Evolutionary conservation across 1,284 basidiomycete genomes (phyloP), one percentile per base, ranked within the genome.

Genomic region (Ceratobasidium sp.): DNA sequence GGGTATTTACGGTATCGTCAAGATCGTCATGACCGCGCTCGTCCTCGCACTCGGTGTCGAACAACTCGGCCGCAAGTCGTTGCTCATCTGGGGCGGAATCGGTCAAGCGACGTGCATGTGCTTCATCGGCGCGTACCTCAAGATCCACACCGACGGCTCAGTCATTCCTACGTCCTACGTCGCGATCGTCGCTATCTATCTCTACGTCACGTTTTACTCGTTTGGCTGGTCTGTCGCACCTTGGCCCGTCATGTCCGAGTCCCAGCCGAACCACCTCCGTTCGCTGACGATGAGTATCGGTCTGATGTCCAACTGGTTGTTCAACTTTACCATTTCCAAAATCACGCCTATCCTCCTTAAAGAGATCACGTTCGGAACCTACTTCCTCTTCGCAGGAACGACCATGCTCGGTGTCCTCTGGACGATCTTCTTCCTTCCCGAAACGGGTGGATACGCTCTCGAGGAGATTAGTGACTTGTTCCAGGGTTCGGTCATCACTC

Each of bases 221-320:
- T 81, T 80, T 56, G 79, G 78, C 42, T 77, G 79, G 78, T 75
- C 65, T 44, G 77, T 80, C 66, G 77, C 75, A 12, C 78, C 67
- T 26, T 80, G 80, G 80, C 80, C 82, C 2, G 82, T 81, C 23
- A 80, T 80, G 70, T 80, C 82, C 44, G 83, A 83, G 77, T 81
- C 82, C n/a, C 82, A 82, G 13, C 83, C 83, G 9, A 83, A 83
- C 76, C 83, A 83, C 75, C 78, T 83, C 4, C 82, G 83, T 40
- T 81, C 82, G n/a, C 78, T 83, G 1, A 82, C 82, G 64, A 83
- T 83, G 83, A 65, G 79, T 3, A 57, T 77, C 13, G 83, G 79
- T 57, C 75, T 81, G 52, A 78, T 81, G 78, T 68, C 64, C 69
- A 80, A 80, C 69, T 81, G 80, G 80, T 64, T 77, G 12, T 82